Percentiles rank a stretch among this genome's conserved stretches.
These are phyloP conservation scores for Penicillium paxilli DNA, from an alignment of 495 filamentous ascomycete species.

Conservation along the genomic window DNA sequence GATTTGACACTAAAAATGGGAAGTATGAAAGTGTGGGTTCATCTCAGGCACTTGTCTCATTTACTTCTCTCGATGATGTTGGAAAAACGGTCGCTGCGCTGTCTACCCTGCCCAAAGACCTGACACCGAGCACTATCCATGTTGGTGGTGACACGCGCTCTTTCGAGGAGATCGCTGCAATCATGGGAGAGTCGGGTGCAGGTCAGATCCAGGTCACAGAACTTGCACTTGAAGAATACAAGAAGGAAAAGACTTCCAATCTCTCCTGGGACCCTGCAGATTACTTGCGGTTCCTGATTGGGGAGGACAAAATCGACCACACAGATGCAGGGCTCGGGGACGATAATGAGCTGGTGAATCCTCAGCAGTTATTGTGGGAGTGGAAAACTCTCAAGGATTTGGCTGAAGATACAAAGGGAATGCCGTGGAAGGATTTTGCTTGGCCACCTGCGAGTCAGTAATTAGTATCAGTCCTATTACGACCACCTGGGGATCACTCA, in stretches of 20 bases:
- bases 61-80: conserved; percentile 21
- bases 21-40: conserved; percentile 23
- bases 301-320: conserved; percentile 23
- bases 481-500: too few relatives aligned
- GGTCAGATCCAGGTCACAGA: conserved; percentile 20
- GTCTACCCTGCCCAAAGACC: conserved; percentile 4
- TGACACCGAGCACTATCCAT: conserved; percentile 21
- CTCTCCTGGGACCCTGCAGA: conserved; percentile 16
- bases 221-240: conserved; percentile 2
- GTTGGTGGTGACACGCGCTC: conserved; percentile 22
- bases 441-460: too few relatives aligned
- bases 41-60: conserved; percentile 14
- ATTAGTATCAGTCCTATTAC: too few relatives aligned
- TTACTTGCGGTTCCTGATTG: conserved; percentile 28
- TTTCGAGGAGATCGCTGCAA: conserved; percentile 16
- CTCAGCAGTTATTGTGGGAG: conserved; percentile 13
- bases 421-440: conserved; percentile 20
- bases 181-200: conserved; percentile 22
- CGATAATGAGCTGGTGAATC: conserved; percentile 15
- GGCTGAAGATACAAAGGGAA: conserved; percentile 11
- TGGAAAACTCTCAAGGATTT: conserved; percentile 23
- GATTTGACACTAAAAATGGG: conserved; percentile 24
- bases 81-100: conserved; percentile 20
- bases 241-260: conserved; percentile 6
- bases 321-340: conserved; percentile 13